Base-by-base conservation (phyloP, 2,329 filamentous ascomycete genomes). In the Chaetomiaceae sp. region DNA sequence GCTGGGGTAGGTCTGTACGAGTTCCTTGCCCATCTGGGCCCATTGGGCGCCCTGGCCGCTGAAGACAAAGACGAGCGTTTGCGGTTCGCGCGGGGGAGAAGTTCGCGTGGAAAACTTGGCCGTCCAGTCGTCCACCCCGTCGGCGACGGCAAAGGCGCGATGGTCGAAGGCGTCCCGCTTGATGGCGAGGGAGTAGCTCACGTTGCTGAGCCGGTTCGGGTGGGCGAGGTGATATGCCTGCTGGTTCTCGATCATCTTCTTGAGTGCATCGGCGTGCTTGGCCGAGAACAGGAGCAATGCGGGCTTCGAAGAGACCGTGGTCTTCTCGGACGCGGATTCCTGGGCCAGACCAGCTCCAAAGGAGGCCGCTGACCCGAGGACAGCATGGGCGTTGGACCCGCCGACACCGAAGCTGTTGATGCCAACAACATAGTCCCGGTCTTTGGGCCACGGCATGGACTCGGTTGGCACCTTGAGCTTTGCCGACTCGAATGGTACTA, bases 331-430 rank as follows among this genome's bases (percentile, higher is more conserved):
- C n/a, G n/a, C n/a, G n/a, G n/a, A n/a, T n/a, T n/a, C n/a, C n/a
- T n/a, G n/a, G n/a, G n/a, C n/a, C n/a, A n/a, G n/a, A n/a, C n/a
- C n/a, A n/a, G n/a, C n/a, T n/a, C n/a, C n/a, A n/a, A n/a, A n/a
- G n/a, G n/a, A n/a, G n/a, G n/a, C n/a, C n/a, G n/a, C n/a, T n/a
- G n/a, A n/a, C n/a, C n/a, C n/a, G n/a, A n/a, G n/a, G n/a, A n/a
- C n/a, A n/a, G n/a, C 48, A n/a, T 50, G 48, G 2, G 41, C 48
- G n/a, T 73, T 73, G 23, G 70, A 67, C 31, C 64, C 70, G 33
- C 66, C 69, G 21, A 68, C 71, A 3, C 72, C 72, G 50, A 74
- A 75, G 27, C 64, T 68, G 60, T 74, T 75, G 49, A 76, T 62
- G 54, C 73, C 74, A 39, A 72, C 66, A 51, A 68, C 71, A 51